Evolutionary conservation across 192 early-diverging fungal species (phyloP).

Genomic region (Dissophora globulifera): DNA sequence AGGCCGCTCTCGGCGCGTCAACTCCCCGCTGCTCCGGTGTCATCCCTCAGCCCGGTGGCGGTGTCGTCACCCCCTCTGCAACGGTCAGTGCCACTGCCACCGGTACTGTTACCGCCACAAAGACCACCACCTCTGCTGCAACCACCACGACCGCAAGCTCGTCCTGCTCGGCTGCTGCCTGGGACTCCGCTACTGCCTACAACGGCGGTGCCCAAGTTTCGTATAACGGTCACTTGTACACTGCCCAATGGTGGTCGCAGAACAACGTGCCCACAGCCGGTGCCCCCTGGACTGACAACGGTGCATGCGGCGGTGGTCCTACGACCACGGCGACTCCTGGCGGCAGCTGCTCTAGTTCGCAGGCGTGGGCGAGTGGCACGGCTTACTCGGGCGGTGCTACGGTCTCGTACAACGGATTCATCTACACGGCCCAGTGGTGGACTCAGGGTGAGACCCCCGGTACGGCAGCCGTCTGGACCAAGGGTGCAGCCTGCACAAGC

Average conservation of each 20-base stretch:
- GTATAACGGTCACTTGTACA: constrained; percentile 59
- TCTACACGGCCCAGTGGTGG: constrained; percentile 59
- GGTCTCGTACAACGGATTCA: constrained; percentile 49
- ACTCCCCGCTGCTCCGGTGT: constrained; percentile 47
- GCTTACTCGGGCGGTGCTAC: constrained; percentile 50
- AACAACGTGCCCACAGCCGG: constrained; percentile 44
- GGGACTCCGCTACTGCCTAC: constrained; percentile 41
- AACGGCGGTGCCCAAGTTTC: constrained; percentile 51
- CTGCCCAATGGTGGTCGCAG: constrained; percentile 58
- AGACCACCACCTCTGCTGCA: constrained; percentile 5
- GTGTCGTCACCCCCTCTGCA: constrained; percentile 17
- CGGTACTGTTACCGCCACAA: constrained; percentile 32
- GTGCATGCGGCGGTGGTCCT: constrained; percentile 11
- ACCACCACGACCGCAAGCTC: constrained; percentile 13
- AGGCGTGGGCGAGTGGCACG: constrained; percentile 28
- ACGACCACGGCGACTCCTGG: constrained; percentile 2
- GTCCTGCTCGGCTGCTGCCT: constrained; percentile 53
- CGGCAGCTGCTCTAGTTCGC: constrained; percentile 38
- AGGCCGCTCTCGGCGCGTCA: constrained; percentile 42
- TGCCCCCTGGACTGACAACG: constrained; percentile 46
- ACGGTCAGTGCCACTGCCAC: constrained; percentile 48
- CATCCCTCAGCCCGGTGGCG: constrained; percentile 32
- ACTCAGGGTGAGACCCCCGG: constrained; percentile 53
- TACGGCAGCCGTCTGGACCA: constrained; percentile 42
- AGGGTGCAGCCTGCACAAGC: constrained; percentile 45